Conservation (phyloP, 192 early-diverging fungal species). For the Coemansia sp. region DNA sequence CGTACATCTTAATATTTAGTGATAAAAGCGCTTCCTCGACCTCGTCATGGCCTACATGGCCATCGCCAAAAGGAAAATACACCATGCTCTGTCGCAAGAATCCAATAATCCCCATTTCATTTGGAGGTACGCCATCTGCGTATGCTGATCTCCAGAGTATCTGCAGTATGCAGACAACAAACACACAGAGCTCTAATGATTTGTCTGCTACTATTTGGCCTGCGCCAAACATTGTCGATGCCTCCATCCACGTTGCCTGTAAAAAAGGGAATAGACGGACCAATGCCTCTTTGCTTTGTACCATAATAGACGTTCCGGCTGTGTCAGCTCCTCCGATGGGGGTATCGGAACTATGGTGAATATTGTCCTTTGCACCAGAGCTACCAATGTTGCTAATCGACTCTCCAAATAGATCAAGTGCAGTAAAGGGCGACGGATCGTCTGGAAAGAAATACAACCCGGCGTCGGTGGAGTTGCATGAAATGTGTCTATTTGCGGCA, state of each 20-base stretch:
- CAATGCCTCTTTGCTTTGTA: conserved; percentile 42
- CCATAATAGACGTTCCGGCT: conserved; percentile 11
- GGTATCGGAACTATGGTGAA: conserved; percentile 23
- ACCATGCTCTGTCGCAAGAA: conserved; percentile 69
- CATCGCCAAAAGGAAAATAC: conserved; percentile 76
- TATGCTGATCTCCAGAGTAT: conserved; percentile 69
- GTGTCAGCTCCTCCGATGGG: background rate
- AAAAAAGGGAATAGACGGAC: conserved; percentile 64
- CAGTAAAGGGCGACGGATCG: conserved; percentile 26
- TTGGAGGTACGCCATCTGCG: conserved; percentile 23
- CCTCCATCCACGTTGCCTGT: conserved; percentile 77
- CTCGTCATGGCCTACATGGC: conserved; percentile 52
- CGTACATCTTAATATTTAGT: conserved; percentile 35
- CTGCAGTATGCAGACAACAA: conserved; percentile 65
- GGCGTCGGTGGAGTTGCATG: conserved; percentile 3
- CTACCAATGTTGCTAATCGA: conserved; percentile 1
- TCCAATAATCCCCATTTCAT: conserved; percentile 42
- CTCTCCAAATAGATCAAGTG: conserved; percentile 40
- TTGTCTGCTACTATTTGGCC: conserved; percentile 53
- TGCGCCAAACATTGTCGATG: conserved; percentile 68
- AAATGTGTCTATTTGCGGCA: background rate
- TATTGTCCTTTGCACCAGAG: conserved; percentile 2
- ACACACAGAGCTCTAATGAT: conserved; percentile 63
- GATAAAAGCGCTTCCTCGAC: conserved; percentile 32
- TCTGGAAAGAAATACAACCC: conserved; percentile 32